Conservation (phyloP, 352 stramenopile species). For the Pythium dissimile region DNA sequence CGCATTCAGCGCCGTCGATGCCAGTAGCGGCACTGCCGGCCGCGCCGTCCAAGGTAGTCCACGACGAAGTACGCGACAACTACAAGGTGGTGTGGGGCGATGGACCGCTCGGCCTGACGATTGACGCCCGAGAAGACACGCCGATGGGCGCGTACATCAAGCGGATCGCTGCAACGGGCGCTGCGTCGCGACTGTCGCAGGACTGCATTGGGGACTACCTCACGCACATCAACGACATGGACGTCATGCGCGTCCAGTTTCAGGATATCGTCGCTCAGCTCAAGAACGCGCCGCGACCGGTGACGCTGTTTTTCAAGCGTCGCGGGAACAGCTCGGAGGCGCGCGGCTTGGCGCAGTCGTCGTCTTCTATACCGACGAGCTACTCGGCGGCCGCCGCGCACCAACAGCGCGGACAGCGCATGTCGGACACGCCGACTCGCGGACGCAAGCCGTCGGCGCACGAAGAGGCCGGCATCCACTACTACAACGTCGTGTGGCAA, state of each 20-base stretch:
- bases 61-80: slow-evolving; percentile 32
- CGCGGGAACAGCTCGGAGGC: slow-evolving; percentile 13
- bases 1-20: slow-evolving; percentile 11
- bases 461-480: slow-evolving; percentile 44
- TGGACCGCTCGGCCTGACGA: slow-evolving; percentile 73
- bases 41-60: slow-evolving; percentile 25
- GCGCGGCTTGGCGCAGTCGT: slow-evolving; percentile 37
- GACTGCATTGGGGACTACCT: slow-evolving; percentile 80
- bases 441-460: slow-evolving; percentile 30
- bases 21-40: slow-evolving; percentile 9
- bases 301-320: slow-evolving; percentile 76
- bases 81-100: slow-evolving; percentile 83
- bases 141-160: slow-evolving; percentile 77
- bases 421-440: slow-evolving; percentile 40
- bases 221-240: slow-evolving; percentile 85
- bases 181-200: slow-evolving; percentile 66
- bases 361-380: slow-evolving; percentile 28
- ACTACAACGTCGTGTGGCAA: slow-evolving; percentile 85
- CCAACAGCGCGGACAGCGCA: slow-evolving; percentile 13
- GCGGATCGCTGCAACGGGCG: slow-evolving; percentile 68
- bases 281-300: slow-evolving; percentile 71
- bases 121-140: slow-evolving; percentile 58
- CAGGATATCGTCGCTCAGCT: slow-evolving; percentile 76
- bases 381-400: slow-evolving; percentile 14
- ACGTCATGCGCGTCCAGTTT: slow-evolving; percentile 69